These are phyloP conservation scores for Solanum tacnaense DNA, from an alignment of 257 asterid species.

Conservation along the genomic window DNA sequence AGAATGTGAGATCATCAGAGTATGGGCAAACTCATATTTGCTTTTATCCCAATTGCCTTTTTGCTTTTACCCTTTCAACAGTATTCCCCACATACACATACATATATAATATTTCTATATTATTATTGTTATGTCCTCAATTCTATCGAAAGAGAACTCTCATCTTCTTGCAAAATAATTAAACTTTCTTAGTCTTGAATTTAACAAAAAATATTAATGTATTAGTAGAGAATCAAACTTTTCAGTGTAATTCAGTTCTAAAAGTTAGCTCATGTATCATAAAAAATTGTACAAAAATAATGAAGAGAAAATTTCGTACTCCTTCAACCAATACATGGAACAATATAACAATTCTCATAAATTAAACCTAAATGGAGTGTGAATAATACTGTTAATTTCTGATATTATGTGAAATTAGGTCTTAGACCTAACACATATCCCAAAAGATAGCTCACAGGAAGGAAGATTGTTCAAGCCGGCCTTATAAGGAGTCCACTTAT, in stretches of 20 bases:
- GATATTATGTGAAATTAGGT: too few relatives aligned
- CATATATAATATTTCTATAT: not conserved
- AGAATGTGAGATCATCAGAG: constrained; percentile 50
- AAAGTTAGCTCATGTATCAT: not conserved
- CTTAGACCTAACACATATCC: too few relatives aligned
- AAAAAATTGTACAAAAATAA: not conserved
- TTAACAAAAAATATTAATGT: not conserved
- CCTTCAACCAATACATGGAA: not conserved
- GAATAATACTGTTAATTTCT: too few relatives aligned
- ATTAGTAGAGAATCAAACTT: not conserved
- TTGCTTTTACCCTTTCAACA: constrained; percentile 23
- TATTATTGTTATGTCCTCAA: not conserved
- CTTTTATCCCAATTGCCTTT: constrained; percentile 21
- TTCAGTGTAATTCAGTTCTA: not conserved
- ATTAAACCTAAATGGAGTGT: too few relatives aligned
- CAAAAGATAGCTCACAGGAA: too few relatives aligned
- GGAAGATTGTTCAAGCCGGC: too few relatives aligned
- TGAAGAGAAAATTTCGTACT: not conserved
- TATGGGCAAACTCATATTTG: constrained; percentile 57
- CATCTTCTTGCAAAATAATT: not conserved
- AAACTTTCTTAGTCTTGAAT: not conserved
- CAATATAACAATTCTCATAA: not conserved
- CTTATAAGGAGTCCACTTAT: too few relatives aligned
- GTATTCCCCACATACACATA: constrained; percentile 21
- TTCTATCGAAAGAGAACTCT: not conserved